A percentile compares a stretch with the other conserved stretches of the same genome.
Evolutionary conservation across 352 stramenopile genomes (phyloP).

Genomic region (Globisporangium cederbergense): DNA sequence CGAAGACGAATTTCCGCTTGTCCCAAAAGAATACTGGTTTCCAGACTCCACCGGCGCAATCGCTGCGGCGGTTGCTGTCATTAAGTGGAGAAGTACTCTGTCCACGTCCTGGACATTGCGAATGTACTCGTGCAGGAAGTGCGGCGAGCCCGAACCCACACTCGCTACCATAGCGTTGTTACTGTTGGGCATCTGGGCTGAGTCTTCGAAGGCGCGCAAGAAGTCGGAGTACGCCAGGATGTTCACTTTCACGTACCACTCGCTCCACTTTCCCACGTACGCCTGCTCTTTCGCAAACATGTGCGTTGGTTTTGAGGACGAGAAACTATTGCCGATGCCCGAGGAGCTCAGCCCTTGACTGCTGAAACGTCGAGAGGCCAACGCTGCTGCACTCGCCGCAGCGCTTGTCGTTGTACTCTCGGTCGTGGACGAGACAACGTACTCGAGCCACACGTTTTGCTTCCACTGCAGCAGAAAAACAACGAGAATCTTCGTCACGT

Average conservation of each 20-base stretch:
- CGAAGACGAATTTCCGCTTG: constrained; percentile 29
- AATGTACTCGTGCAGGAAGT: constrained; percentile 76
- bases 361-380: constrained; percentile 8
- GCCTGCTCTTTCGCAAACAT: constrained; percentile 43
- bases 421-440: constrained; percentile 73
- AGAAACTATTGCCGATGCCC: constrained; percentile 18
- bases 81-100: constrained; percentile 77
- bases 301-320: constrained; percentile 22
- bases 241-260: constrained; percentile 88
- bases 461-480: constrained; percentile 88
- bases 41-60: constrained; percentile 34
- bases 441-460: constrained; percentile 88
- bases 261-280: constrained; percentile 40
- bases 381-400: background rate
- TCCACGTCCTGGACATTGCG: constrained; percentile 86
- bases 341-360: constrained; percentile 7
- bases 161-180: constrained; percentile 9
- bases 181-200: constrained; percentile 24
- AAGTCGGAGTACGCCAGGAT: constrained; percentile 80
- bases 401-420: constrained; percentile 23
- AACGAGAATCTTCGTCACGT: constrained; percentile 68
- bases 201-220: constrained; percentile 77
- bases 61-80: constrained; percentile 62
- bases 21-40: constrained; percentile 75
- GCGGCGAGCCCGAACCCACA: constrained; percentile 26